Evolutionary conservation across 768 basidiomycete species (phyloP).

Genomic region (Leccinum subtestaceum): DNA sequence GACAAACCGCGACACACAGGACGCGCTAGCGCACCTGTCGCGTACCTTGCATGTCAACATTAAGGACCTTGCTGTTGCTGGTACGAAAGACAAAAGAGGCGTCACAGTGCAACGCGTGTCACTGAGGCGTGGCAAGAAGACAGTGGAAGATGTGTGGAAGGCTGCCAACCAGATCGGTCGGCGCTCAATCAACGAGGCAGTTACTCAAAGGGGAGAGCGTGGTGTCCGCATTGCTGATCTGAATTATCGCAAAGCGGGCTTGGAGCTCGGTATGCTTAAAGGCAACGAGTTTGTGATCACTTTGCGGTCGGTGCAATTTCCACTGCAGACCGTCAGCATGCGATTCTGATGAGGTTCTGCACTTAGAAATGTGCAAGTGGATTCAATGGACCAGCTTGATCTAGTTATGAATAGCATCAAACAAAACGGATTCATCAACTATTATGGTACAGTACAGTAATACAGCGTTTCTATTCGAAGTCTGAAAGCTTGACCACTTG

Average conservation of each 20-base stretch:
- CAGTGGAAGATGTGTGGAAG: conserved; percentile 83
- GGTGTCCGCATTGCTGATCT: conserved; percentile 88
- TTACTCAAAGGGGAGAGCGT: conserved; percentile 78
- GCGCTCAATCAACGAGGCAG: conserved; percentile 52
- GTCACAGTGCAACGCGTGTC: conserved; percentile 93
- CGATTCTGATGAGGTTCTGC: conserved; percentile 1
- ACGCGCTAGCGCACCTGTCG: conserved; percentile 79
- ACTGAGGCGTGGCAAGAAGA: conserved; percentile 70
- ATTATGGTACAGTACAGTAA: conserved; percentile 77
- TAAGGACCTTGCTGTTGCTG: conserved; percentile 86
- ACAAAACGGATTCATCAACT: conserved; percentile 91
- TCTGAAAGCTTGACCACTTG: conserved; percentile 6
- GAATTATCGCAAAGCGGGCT: conserved; percentile 72
- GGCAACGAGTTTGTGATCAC: conserved; percentile 97
- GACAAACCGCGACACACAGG: conserved; percentile 96
- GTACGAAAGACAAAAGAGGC: conserved; percentile 98
- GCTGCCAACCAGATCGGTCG: conserved; percentile 67
- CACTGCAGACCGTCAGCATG: conserved; percentile 15
- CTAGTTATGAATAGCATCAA: conserved; percentile 75
- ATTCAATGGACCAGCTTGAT: conserved; percentile 69
- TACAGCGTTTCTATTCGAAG: background rate
- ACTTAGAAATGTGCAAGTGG: conserved; percentile 78
- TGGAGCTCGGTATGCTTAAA: conserved; percentile 95
- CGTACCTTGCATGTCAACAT: conserved; percentile 71
- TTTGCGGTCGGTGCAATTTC: conserved; percentile 54